A percentile compares a stretch with the other conserved stretches of the same genome.
Evolutionary conservation across 176 grass and related monocot species (phyloP).

Genomic region (Triticum monococcum): DNA sequence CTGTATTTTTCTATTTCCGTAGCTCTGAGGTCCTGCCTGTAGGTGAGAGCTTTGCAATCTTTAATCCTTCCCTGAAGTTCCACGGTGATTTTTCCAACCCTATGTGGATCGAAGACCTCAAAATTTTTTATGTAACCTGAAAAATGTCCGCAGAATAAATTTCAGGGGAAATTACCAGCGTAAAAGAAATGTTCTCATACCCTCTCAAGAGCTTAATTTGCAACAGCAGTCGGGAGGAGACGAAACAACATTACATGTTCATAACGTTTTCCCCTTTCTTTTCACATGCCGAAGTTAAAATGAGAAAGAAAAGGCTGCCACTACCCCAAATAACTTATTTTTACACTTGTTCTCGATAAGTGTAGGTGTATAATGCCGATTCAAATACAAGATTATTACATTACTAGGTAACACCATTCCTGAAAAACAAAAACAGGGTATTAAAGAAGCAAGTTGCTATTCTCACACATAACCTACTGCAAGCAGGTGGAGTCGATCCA

Average conservation of each 20-base stretch:
- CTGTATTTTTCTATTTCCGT: slow-evolving; percentile 87
- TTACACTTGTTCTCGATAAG: background rate
- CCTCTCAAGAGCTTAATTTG: background rate
- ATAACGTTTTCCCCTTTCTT: background rate
- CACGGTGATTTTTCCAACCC: slow-evolving; percentile 87
- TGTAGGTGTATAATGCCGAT: background rate
- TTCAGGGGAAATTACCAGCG: background rate
- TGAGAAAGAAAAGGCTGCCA: background rate
- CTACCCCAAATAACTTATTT: slow-evolving; percentile 1
- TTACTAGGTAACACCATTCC: background rate
- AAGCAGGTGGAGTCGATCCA: background rate
- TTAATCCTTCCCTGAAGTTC: slow-evolving; percentile 84
- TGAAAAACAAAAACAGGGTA: background rate
- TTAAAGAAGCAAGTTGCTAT: slow-evolving; percentile 4
- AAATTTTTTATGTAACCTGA: slow-evolving; percentile 91
- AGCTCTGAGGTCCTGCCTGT: slow-evolving; percentile 73
- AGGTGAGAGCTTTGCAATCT: slow-evolving; percentile 83
- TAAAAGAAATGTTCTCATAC: background rate
- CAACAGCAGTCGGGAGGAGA: background rate
- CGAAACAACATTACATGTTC: background rate
- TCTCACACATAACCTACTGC: background rate
- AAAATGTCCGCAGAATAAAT: background rate
- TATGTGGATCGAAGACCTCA: slow-evolving; percentile 73
- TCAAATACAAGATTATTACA: background rate
- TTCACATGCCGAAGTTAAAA: background rate